These are phyloP conservation scores for Magnusiomyces paraingens DNA, from an alignment of 1,139 yeast species.

Conservation along the genomic window DNA sequence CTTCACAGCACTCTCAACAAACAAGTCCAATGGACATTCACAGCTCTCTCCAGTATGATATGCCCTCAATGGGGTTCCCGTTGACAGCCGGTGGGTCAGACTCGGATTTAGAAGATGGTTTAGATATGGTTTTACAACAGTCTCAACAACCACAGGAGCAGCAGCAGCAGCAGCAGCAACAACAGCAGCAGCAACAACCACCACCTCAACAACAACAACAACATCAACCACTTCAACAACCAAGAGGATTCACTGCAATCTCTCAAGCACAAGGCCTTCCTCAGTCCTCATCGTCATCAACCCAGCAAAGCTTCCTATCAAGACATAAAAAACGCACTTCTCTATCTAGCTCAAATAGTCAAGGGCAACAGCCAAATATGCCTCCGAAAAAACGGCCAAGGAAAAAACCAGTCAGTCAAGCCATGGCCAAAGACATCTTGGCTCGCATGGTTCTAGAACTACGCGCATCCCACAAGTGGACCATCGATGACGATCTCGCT, in stretches of 20 bases:
- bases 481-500: slow-evolving; percentile 1
- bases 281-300: not conserved
- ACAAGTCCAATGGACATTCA: too few relatives aligned
- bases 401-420: slow-evolving; percentile 3
- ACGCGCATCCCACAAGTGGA: not conserved
- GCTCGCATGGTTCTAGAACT: not conserved
- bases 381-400: not conserved
- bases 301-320: not conserved
- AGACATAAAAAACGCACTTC: not conserved
- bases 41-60: too few relatives aligned
- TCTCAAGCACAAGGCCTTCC: not conserved
- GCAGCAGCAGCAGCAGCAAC: not conserved
- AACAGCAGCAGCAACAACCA: not conserved
- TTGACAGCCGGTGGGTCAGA: not conserved
- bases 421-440: slow-evolving; percentile 1
- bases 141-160: not conserved
- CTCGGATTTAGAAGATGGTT: not conserved
- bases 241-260: not conserved
- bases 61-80: too few relatives aligned
- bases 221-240: not conserved
- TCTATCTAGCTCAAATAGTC: not conserved
- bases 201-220: not conserved
- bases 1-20: too few relatives aligned
- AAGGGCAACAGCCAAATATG: too few relatives aligned
- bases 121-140: not conserved